Evolutionary conservation across 257 asterid species (phyloP).

Genomic region (Penstemon eatonii): DNA sequence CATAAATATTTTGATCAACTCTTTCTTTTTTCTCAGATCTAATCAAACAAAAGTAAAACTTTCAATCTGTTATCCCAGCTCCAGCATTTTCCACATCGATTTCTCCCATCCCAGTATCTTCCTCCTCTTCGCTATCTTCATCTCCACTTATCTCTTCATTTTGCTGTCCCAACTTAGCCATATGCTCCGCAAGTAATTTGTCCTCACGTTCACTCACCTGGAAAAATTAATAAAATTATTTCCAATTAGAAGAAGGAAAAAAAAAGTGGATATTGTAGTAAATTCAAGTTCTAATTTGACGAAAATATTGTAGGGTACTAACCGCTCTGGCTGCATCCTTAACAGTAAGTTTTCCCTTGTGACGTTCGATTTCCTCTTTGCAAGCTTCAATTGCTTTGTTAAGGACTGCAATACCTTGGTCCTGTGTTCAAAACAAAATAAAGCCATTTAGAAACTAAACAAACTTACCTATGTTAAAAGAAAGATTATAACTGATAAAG

Average conservation of each 20-base stretch:
- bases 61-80: conserved; percentile 25
- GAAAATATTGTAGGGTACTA: conserved; percentile 33
- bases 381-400: conserved; percentile 86
- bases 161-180: conserved; percentile 66
- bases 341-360: conserved; percentile 84
- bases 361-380: conserved; percentile 69
- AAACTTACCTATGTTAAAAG: conserved; percentile 1
- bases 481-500: too few relatives aligned
- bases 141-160: conserved; percentile 90
- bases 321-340: conserved; percentile 96
- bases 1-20: too few relatives aligned
- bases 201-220: conserved; percentile 99
- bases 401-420: conserved; percentile 86
- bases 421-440: conserved; percentile 46
- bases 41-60: not conserved
- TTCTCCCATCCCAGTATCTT: conserved; percentile 99
- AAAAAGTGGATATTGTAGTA: too few relatives aligned
- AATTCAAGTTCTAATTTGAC: not conserved
- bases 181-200: conserved; percentile 73
- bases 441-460: conserved; percentile 13
- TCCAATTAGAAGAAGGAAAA: too few relatives aligned
- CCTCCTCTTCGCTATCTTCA: conserved; percentile 90
- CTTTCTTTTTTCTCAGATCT: too few relatives aligned
- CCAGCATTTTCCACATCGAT: conserved; percentile 56
- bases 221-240: not conserved